These are phyloP conservation scores for Jamesozyma spencerorum DNA, from an alignment of 805 yeast species.

Conservation along the genomic window DNA sequence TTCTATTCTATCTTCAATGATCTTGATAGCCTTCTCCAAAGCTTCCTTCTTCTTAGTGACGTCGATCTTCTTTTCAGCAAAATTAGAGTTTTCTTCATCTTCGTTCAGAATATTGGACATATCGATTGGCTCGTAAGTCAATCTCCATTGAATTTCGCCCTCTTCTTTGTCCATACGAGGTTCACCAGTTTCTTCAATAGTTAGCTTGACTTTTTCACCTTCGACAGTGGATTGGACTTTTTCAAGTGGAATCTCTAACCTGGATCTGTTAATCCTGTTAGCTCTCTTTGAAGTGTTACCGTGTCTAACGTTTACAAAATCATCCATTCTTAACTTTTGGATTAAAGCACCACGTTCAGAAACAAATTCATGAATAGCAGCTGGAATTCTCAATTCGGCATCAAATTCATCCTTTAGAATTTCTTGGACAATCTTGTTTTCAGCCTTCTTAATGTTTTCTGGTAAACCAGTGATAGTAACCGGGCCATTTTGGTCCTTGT, in stretches of 20 bases:
- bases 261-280: conserved; percentile 36
- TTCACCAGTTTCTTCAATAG: conserved; percentile 32
- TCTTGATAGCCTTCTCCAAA: conserved; percentile 20
- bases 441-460: conserved; percentile 54
- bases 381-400: conserved; percentile 49
- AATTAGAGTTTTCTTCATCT: conserved; percentile 34
- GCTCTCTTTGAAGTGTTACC: conserved; percentile 46
- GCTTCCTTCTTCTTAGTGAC: conserved; percentile 41
- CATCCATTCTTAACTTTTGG: conserved; percentile 44
- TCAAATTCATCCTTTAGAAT: conserved; percentile 52
- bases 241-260: conserved; percentile 40
- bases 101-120: conserved; percentile 28
- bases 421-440: conserved; percentile 44
- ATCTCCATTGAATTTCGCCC: conserved; percentile 54
- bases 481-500: conserved; percentile 39
- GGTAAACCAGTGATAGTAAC: conserved; percentile 58
- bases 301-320: conserved; percentile 49
- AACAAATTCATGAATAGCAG: conserved; percentile 46
- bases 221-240: conserved; percentile 31
- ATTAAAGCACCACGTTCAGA: conserved; percentile 59
- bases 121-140: conserved; percentile 35
- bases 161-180: conserved; percentile 20
- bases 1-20: conserved; percentile 42
- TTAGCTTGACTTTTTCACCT: conserved; percentile 37
- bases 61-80: conserved; percentile 34